Conservation (phyloP, 192 early-diverging fungal species). For the Mortierella alpina region DNA sequence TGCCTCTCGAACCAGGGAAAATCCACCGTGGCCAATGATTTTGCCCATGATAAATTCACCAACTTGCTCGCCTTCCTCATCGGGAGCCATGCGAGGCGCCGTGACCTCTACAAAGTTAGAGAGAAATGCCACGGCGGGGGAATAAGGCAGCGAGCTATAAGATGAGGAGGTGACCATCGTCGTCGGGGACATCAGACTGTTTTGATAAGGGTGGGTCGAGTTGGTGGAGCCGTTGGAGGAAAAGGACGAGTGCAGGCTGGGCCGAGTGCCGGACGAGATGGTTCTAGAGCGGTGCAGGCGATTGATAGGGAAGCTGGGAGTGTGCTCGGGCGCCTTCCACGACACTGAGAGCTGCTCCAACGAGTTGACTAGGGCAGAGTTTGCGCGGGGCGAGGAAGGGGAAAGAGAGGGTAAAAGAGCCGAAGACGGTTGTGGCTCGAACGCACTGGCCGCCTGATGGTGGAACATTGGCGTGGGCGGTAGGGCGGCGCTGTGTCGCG, state of each 20-base stretch:
- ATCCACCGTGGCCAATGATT: conserved; percentile 80
- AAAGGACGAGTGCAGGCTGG: conserved; percentile 25
- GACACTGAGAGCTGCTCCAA: conserved; percentile 48
- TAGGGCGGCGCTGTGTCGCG: conserved; percentile 32
- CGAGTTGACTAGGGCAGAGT: conserved; percentile 44
- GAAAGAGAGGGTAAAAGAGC: conserved; percentile 38
- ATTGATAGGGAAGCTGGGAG: conserved; percentile 50
- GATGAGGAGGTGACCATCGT: conserved; percentile 43
- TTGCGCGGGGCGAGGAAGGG: conserved; percentile 36
- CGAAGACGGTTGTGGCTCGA: conserved; percentile 7
- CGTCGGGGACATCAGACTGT: conserved; percentile 24
- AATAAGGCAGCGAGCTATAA: conserved; percentile 50
- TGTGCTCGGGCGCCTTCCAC: conserved; percentile 50
- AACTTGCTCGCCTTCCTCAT: conserved; percentile 78
- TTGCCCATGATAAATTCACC: conserved; percentile 77
- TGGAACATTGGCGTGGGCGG: conserved; percentile 31
- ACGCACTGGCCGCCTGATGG: conserved; percentile 4
- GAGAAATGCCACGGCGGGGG: conserved; percentile 53
- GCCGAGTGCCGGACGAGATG: conserved; percentile 39
- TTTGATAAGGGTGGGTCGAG: conserved; percentile 1
- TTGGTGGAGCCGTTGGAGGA: conserved; percentile 27
- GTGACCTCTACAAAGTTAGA: conserved; percentile 49
- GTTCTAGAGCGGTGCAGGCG: conserved; percentile 45
- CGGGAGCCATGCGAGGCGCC: conserved; percentile 42
- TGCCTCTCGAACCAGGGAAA: conserved; percentile 81